Percentiles rank a stretch among this genome's conserved stretches.
Conservation (phyloP, 306 rosid genomes). For the Castanea crenata region DNA sequence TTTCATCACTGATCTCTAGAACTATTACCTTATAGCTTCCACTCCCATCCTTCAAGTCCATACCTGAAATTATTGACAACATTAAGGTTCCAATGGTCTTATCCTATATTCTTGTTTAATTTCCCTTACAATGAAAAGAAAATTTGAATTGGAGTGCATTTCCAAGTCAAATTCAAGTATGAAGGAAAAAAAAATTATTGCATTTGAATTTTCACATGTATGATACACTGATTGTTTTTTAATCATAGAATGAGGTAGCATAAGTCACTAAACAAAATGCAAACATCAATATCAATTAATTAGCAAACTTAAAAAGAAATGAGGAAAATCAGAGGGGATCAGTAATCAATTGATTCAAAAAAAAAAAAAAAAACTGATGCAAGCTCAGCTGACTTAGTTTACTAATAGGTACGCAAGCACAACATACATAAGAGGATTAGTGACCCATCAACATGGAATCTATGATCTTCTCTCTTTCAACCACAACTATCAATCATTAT, state of each 20-base stretch:
- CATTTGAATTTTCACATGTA: background rate
- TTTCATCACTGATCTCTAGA: constrained; percentile 25
- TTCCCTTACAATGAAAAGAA: background rate
- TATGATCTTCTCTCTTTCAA: background rate
- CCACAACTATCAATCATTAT: background rate
- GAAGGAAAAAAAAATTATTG: background rate
- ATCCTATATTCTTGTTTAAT: background rate
- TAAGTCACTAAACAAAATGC: background rate
- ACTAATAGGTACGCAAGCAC: background rate
- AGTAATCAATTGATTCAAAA: background rate
- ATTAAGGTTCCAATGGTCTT: background rate
- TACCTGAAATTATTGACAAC: constrained; percentile 8
- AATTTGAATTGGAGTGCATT: constrained; percentile 4
- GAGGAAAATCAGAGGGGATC: background rate
- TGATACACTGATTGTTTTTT: background rate
- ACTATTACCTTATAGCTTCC: constrained; percentile 13
- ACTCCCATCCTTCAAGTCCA: constrained; percentile 23
- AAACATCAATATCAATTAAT: background rate
- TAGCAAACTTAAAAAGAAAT: background rate
- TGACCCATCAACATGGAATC: background rate
- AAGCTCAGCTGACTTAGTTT: background rate
- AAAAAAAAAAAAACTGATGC: background rate
- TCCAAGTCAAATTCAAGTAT: constrained; percentile 7
- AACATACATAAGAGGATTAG: background rate
- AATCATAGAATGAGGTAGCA: background rate